Evolutionary conservation across 2,329 filamentous ascomycete genomes (phyloP), one percentile per base, ranked within the genome.

Genomic region (Cladobotryum protrusum): DNA sequence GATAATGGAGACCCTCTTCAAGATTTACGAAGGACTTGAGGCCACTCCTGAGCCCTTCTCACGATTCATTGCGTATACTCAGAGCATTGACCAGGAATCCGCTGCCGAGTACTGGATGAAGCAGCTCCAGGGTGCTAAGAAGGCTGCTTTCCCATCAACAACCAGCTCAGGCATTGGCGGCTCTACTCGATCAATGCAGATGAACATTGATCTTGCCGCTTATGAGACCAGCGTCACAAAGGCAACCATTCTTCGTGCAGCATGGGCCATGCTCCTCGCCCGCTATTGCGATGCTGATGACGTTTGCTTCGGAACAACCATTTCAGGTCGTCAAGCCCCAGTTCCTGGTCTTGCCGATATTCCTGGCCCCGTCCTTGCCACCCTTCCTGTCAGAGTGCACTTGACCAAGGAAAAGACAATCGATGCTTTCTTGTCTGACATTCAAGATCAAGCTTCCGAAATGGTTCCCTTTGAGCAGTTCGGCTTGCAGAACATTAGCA

Each of bases 271-370:
- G 9, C 33, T 51, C 3, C n/a, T 52, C 14, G 49, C 49, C 32
- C 29, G 44, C 36, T 50, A 54, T 43, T 50, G 55, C 15, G 50
- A 44, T 14, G 24, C 19, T 19, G 49, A 50, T 19, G 54, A 51
- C 18, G 43, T 62, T 4, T 18, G 56, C 6, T 53, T 53, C 34
- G 52, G 52, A 18, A 44, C 35, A 15, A 53, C 52, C 1, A 47
- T 59, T 8, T 56, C 56, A 14, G 52, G 56, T 15, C 49, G 56
- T 11, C 46, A 56, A 4, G 51, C 56, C 19, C 43, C 52, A 15
- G 33, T 44, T 5, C 33, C 43, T 20, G 49, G 45, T 11, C n/a
- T 45, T 13, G 42, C 44, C 18, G 6, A 14, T 8, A 15, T 44
- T 19, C n/a, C 19, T 29, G 19, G 42, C 14, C 42, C 29, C 3